Percentiles rank a stretch among this genome's conserved stretches.
These are phyloP conservation scores for Emericellopsis cladophorae DNA, from an alignment of 2,329 filamentous ascomycete species.

Conservation along the genomic window DNA sequence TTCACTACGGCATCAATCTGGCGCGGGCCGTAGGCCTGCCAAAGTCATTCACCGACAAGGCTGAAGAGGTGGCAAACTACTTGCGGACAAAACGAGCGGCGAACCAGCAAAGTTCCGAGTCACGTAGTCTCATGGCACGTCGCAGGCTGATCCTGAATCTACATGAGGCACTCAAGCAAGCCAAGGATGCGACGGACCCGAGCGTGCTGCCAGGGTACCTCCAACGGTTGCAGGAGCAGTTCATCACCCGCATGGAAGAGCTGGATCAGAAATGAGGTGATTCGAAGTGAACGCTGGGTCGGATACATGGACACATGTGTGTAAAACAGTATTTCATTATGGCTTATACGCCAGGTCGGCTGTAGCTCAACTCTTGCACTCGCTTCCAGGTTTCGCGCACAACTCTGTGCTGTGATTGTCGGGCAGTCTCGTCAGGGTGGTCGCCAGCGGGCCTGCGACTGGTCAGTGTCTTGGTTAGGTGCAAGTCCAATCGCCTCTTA, in stretches of 20 bases:
- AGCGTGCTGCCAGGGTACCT: slow-evolving; percentile 34
- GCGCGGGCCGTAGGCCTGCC: slow-evolving; percentile 68
- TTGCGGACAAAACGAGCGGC: slow-evolving; percentile 45
- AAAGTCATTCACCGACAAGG: slow-evolving; percentile 49
- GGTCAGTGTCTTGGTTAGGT: background rate
- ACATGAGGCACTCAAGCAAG: slow-evolving; percentile 59
- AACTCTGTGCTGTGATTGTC: slow-evolving; percentile 55
- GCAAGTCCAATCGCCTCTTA: slow-evolving; percentile 14
- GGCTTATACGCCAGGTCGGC: slow-evolving; percentile 42
- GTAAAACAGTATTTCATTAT: background rate
- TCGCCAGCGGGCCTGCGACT: slow-evolving; percentile 47
- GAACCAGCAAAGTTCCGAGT: slow-evolving; percentile 44
- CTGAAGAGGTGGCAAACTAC: slow-evolving; percentile 50
- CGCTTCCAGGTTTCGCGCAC: slow-evolving; percentile 63
- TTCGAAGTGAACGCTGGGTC: background rate
- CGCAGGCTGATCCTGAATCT: slow-evolving; percentile 64
- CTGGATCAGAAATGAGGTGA: slow-evolving; percentile 31
- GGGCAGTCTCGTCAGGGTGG: slow-evolving; percentile 45
- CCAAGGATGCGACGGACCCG: slow-evolving; percentile 48
- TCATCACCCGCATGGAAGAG: slow-evolving; percentile 56
- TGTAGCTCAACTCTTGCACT: slow-evolving; percentile 53
- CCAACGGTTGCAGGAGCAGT: slow-evolving; percentile 51
- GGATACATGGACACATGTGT: background rate
- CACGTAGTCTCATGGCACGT: slow-evolving; percentile 45
- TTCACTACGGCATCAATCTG: slow-evolving; percentile 73